Percentiles rank a stretch among this genome's conserved stretches.
phyloP scores from a whole-genome alignment of 2,329 filamentous ascomycete genomes.

The Zasmidium angulare region DNA sequence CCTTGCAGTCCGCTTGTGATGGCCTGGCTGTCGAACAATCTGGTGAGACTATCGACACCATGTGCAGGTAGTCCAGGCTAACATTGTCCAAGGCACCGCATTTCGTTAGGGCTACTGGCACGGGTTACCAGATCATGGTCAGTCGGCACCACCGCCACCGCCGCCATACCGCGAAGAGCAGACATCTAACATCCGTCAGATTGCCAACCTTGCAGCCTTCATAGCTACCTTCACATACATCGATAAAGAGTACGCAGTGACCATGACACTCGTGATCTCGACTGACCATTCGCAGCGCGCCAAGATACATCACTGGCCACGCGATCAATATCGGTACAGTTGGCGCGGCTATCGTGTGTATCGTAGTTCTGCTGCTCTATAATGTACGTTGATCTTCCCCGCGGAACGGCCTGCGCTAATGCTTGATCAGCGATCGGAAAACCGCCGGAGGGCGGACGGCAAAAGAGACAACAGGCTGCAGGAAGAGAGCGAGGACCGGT shows the following conservation, averaged over 20 bases:
- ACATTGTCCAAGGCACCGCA: slow-evolving; percentile 34
- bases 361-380: slow-evolving; percentile 12
- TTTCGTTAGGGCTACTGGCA: slow-evolving; percentile 43
- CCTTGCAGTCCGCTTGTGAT: slow-evolving; percentile 32
- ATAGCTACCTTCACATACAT: slow-evolving; percentile 48
- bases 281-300: slow-evolving; percentile 26
- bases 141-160: too few species aligned
- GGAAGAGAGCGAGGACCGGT: neutral
- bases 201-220: slow-evolving; percentile 45
- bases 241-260: slow-evolving; percentile 33
- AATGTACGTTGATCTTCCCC: neutral
- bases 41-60: slow-evolving; percentile 12
- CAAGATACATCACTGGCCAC: slow-evolving; percentile 41
- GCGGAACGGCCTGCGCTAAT: neutral
- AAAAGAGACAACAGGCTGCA: slow-evolving; percentile 4
- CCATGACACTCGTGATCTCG: too few species aligned
- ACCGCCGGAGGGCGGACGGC: slow-evolving; percentile 3
- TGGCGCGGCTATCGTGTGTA: slow-evolving; percentile 34
- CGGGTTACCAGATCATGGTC: slow-evolving; percentile 42
- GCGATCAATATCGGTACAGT: slow-evolving; percentile 43
- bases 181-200: too few species aligned
- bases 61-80: neutral
- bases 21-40: slow-evolving; percentile 44
- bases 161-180: too few species aligned
- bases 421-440: neutral